Evolutionary conservation across 2,329 filamentous ascomycete species (phyloP).

Genomic region (Trichoderma cornu-damae): DNA sequence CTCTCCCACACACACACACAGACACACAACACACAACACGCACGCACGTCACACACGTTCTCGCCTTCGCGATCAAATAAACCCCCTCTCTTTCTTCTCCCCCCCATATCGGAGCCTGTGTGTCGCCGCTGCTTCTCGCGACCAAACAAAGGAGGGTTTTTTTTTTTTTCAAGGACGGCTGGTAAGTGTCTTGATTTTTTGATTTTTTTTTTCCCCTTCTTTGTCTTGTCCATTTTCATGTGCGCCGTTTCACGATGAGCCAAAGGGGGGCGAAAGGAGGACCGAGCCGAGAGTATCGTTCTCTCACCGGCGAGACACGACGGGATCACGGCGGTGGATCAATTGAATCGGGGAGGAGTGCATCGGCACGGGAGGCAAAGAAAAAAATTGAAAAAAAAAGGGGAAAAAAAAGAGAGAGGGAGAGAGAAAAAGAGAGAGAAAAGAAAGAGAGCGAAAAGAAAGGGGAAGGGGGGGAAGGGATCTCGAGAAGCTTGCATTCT

Average conservation of each 20-base stretch:
- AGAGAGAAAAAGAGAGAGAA: too few species aligned
- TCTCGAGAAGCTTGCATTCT: not conserved
- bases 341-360: constrained; percentile 8
- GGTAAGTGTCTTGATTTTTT: not conserved
- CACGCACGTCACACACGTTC: too few species aligned
- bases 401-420: too few species aligned
- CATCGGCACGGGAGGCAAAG: not conserved
- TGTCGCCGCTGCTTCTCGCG: constrained; percentile 15
- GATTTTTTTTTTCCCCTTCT: not conserved
- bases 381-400: too few species aligned
- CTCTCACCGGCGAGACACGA: not conserved
- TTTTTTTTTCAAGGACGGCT: constrained; percentile 1
- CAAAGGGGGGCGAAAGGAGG: not conserved
- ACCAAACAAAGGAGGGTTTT: not conserved
- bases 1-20: constrained; percentile 5
- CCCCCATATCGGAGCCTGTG: constrained; percentile 12
- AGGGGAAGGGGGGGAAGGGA: too few species aligned
- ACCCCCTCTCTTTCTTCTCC: constrained; percentile 1
- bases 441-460: too few species aligned
- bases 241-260: not conserved
- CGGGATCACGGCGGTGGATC: not conserved
- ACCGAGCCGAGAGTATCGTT: not conserved
- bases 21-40: constrained; percentile 9
- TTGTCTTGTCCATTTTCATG: not conserved
- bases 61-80: constrained; percentile 15